Evolutionary conservation across 805 yeast species (phyloP).

Genomic region (Torulaspora indica): DNA sequence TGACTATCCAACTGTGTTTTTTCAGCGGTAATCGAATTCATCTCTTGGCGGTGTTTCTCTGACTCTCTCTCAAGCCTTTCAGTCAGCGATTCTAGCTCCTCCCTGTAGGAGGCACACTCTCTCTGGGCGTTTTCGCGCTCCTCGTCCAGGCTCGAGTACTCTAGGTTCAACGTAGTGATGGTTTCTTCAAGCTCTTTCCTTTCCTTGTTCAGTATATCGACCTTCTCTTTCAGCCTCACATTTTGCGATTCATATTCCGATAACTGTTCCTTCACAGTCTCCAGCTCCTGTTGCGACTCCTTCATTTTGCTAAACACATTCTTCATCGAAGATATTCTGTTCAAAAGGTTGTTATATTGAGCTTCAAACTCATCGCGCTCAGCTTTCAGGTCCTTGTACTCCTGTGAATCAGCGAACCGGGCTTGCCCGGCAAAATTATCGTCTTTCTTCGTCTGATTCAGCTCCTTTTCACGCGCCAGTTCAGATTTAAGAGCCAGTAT

Average conservation of each 20-base stretch:
- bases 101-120: slow-evolving; percentile 48
- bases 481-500: slow-evolving; percentile 6
- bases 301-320: slow-evolving; percentile 69
- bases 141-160: slow-evolving; percentile 44
- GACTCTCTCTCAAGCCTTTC: slow-evolving; percentile 37
- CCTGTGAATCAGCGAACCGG: not conserved
- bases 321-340: slow-evolving; percentile 68
- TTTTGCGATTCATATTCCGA: slow-evolving; percentile 44
- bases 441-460: not conserved
- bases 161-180: slow-evolving; percentile 38
- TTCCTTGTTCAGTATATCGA: slow-evolving; percentile 35
- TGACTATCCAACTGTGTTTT: slow-evolving; percentile 20
- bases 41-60: slow-evolving; percentile 40
- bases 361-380: slow-evolving; percentile 56
- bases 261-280: slow-evolving; percentile 47
- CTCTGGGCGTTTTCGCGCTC: slow-evolving; percentile 48
- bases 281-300: slow-evolving; percentile 60
- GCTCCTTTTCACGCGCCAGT: slow-evolving; percentile 4
- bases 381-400: slow-evolving; percentile 36
- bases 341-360: slow-evolving; percentile 57
- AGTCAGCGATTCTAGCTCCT: slow-evolving; percentile 40
- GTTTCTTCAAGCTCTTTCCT: slow-evolving; percentile 35
- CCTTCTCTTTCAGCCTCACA: slow-evolving; percentile 34
- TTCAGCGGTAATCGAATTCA: slow-evolving; percentile 17
- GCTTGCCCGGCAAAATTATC: too few species aligned